Conservation (phyloP, 768 basidiomycete species). For the Trametes elegans region DNA sequence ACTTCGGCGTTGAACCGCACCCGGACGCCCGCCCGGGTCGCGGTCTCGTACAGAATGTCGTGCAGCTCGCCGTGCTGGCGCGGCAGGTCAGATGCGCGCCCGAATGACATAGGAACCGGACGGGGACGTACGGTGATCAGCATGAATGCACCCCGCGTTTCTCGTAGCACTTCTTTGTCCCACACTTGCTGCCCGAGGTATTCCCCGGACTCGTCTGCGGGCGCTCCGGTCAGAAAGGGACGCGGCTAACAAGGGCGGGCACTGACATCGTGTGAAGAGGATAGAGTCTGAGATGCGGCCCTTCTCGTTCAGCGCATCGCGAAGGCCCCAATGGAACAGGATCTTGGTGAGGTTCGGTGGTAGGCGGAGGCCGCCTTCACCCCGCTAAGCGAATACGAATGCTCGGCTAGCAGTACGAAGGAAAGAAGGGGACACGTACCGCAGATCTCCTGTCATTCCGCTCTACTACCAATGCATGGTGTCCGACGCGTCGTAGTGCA, state of each 20-base stretch:
- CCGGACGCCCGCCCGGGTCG: conserved; percentile 26
- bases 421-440: neutral
- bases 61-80: conserved; percentile 34
- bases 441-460: conserved; percentile 10
- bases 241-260: too few species aligned
- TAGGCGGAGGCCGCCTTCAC: conserved; percentile 29
- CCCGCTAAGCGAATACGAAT: conserved; percentile 3
- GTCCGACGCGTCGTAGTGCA: conserved; percentile 31
- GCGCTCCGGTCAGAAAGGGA: neutral
- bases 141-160: conserved; percentile 32
- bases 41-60: conserved; percentile 31
- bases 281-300: conserved; percentile 23
- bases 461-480: conserved; percentile 34
- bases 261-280: conserved; percentile 27
- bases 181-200: conserved; percentile 31
- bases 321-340: conserved; percentile 36
- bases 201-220: conserved; percentile 28
- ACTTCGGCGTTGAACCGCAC: conserved; percentile 30
- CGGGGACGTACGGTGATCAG: conserved; percentile 28
- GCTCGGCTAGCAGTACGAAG: neutral
- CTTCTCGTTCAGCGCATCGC: conserved; percentile 24
- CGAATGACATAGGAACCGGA: neutral
- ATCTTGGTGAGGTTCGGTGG: conserved; percentile 39
- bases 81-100: neutral
- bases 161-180: conserved; percentile 29